Conservation (phyloP, 2,329 filamentous ascomycete genomes). For the Elsinoe arachidis region DNA sequence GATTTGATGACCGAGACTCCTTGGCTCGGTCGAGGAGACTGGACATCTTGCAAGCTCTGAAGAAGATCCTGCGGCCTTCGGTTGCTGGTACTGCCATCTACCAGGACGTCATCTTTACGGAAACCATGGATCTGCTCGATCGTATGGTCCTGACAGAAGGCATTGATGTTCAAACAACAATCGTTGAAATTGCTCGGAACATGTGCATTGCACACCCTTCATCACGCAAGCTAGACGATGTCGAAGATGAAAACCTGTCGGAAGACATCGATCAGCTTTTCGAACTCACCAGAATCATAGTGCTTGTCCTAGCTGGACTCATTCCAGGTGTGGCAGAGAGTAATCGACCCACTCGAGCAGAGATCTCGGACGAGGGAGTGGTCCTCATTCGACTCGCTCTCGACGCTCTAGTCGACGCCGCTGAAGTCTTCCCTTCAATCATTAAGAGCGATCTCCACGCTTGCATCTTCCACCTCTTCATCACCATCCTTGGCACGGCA, state of each 20-base stretch:
- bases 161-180: constrained; percentile 77
- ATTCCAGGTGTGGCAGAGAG: constrained; percentile 69
- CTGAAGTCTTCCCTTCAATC: constrained; percentile 89
- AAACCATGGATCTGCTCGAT: constrained; percentile 93
- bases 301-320: constrained; percentile 79
- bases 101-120: constrained; percentile 87
- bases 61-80: constrained; percentile 88
- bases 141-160: constrained; percentile 86
- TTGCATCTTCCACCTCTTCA: constrained; percentile 94
- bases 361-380: constrained; percentile 74
- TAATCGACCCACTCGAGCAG: constrained; percentile 43
- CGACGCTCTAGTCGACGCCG: constrained; percentile 84
- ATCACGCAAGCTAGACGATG: constrained; percentile 46
- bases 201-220: constrained; percentile 87
- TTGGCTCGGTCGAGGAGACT: constrained; percentile 37
- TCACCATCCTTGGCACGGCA: constrained; percentile 80
- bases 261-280: constrained; percentile 98
- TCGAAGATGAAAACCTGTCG: constrained; percentile 64
- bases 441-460: constrained; percentile 95
- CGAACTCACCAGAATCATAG: constrained; percentile 91
- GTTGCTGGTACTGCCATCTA: constrained; percentile 97
- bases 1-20: constrained; percentile 33
- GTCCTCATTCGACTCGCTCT: constrained; percentile 70
- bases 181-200: constrained; percentile 87
- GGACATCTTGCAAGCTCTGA: constrained; percentile 81